A percentile compares a stretch with the other conserved stretches of the same genome.
These are phyloP conservation scores for Aspergillus uvarum DNA, from an alignment of 2,329 filamentous ascomycete species.

Conservation along the genomic window DNA sequence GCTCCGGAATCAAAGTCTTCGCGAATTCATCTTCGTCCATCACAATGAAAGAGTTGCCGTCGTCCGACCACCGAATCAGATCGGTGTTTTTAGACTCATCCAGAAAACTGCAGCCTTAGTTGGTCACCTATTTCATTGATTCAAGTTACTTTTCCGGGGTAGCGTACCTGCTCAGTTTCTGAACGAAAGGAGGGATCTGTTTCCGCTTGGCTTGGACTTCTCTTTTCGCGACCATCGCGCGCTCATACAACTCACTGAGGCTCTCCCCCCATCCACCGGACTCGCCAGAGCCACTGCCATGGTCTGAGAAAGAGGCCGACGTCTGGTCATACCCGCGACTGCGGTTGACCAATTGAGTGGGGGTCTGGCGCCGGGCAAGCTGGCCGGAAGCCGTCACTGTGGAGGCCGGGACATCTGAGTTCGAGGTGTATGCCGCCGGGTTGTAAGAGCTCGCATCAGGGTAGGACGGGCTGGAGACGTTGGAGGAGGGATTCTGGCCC, in stretches of 20 bases:
- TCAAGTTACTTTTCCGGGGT: not conserved
- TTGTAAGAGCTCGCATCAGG: constrained; percentile 43
- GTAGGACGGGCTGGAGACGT: constrained; percentile 32
- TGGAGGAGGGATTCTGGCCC: constrained; percentile 47
- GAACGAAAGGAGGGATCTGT: constrained; percentile 95
- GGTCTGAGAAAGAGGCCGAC: constrained; percentile 30
- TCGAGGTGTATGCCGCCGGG: constrained; percentile 35
- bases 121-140: constrained; percentile 7
- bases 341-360: constrained; percentile 41
- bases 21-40: constrained; percentile 91
- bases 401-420: constrained; percentile 54
- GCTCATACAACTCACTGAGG: constrained; percentile 75
- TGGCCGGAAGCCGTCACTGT: constrained; percentile 40
- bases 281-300: constrained; percentile 26
- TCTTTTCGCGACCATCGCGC: constrained; percentile 76
- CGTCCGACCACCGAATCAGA: constrained; percentile 94
- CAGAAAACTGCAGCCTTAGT: constrained; percentile 67
- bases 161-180: constrained; percentile 90
- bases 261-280: constrained; percentile 57
- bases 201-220: constrained; percentile 89
- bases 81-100: constrained; percentile 92
- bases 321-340: constrained; percentile 41
- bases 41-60: constrained; percentile 94
- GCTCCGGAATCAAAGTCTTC: constrained; percentile 69
- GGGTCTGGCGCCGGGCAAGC: constrained; percentile 40